These are phyloP conservation scores for Diacronema lutheri DNA, from an alignment of 78 protist species.

Conservation along the genomic window DNA sequence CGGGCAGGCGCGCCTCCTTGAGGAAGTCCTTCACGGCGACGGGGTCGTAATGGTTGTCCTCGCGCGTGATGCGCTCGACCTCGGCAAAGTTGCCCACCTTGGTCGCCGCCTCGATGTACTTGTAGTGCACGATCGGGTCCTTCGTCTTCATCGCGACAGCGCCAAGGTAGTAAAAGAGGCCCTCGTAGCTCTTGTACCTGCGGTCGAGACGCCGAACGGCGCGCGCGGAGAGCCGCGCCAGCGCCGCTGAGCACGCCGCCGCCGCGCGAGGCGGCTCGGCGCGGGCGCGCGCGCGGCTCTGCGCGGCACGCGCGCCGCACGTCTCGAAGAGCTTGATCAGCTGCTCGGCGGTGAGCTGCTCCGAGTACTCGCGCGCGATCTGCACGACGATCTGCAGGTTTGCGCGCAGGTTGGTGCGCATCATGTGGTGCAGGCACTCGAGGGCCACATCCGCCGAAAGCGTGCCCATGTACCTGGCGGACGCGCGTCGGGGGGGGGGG, in stretches of 20 bases:
- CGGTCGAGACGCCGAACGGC: too few species aligned
- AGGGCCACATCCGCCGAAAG: conserved; percentile 65
- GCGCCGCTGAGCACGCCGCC: too few species aligned
- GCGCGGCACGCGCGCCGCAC: too few species aligned
- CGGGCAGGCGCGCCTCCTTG: conserved; percentile 89
- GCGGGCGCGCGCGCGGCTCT: too few species aligned
- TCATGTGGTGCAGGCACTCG: conserved; percentile 84
- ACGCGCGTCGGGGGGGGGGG: too few species aligned
- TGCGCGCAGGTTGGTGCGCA: conserved; percentile 76
- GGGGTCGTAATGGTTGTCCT: conserved; percentile 85
- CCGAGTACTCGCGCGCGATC: conserved; percentile 89
- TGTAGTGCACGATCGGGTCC: conserved; percentile 63
- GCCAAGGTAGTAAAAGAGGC: conserved; percentile 71
- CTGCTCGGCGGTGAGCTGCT: conserved; percentile 66
- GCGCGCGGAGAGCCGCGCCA: neutral
- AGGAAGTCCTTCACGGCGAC: conserved; percentile 89
- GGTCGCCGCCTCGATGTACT: conserved; percentile 97
- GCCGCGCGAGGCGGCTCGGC: too few species aligned
- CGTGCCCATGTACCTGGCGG: conserved; percentile 91
- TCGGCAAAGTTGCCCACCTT: conserved; percentile 86
- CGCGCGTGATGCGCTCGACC: conserved; percentile 96
- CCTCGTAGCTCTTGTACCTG: conserved; percentile 84
- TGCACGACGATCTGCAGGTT: conserved; percentile 85
- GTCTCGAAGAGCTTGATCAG: conserved; percentile 79
- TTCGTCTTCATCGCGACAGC: conserved; percentile 27